Percentiles rank a stretch among this genome's conserved stretches.
These are phyloP conservation scores for Aeschynomene evenia DNA, from an alignment of 306 rosid species.

Conservation along the genomic window DNA sequence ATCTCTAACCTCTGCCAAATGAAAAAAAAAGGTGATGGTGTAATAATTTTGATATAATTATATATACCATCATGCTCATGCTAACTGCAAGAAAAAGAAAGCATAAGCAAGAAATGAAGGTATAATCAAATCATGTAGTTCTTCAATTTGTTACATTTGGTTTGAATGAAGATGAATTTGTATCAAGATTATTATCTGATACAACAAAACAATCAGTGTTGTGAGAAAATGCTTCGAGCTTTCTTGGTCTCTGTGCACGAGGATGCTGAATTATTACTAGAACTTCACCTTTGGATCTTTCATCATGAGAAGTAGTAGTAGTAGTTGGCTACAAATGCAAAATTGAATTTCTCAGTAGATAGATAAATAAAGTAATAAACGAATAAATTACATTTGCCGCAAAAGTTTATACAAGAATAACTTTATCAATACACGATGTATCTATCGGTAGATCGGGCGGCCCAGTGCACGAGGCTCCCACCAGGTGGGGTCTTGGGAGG, in stretches of 20 bases:
- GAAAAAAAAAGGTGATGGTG: slow-evolving; percentile 6
- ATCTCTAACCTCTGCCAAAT: slow-evolving; percentile 10
- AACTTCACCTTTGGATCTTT: slow-evolving; percentile 55
- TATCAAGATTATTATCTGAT: slow-evolving; percentile 30
- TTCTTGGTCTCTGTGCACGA: slow-evolving; percentile 41
- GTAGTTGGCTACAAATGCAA: slow-evolving; percentile 61
- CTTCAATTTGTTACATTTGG: slow-evolving; percentile 24
- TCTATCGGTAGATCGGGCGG: too few species aligned
- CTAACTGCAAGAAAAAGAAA: slow-evolving; percentile 19
- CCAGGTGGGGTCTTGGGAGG: too few species aligned
- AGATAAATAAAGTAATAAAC: background rate
- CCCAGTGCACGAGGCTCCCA: too few species aligned
- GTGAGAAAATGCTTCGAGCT: slow-evolving; percentile 34
- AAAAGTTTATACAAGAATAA: background rate
- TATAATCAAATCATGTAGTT: slow-evolving; percentile 29
- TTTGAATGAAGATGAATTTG: slow-evolving; percentile 30
- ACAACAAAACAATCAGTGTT: slow-evolving; percentile 3
- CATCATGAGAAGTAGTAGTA: slow-evolving; percentile 31
- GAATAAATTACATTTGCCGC: background rate
- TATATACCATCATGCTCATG: slow-evolving; percentile 18
- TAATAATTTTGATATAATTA: slow-evolving; percentile 6
- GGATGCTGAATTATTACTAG: slow-evolving; percentile 88
- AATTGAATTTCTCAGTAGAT: slow-evolving; percentile 5
- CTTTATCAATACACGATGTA: too few species aligned
- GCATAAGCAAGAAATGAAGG: slow-evolving; percentile 21